Base-by-base conservation (phyloP, 2,329 filamentous ascomycete genomes). In the Clarireedia homoeocarpa region DNA sequence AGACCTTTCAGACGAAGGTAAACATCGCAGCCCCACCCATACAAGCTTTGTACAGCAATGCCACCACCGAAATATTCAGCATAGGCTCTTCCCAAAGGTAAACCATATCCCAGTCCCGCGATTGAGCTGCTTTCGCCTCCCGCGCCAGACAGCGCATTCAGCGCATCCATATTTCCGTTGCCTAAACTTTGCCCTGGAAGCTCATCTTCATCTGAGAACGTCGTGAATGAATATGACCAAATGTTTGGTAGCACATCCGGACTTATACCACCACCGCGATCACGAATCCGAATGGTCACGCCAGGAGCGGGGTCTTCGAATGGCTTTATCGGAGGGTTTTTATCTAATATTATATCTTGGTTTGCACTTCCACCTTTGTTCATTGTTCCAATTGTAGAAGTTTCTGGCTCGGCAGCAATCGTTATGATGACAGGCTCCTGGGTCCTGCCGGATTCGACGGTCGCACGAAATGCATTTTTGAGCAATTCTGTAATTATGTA, bases 51-150 rank as follows among this genome's bases (percentile, higher is more conserved):
- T n/a, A 99, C 85, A 4, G 85, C 85, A 57, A 99, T 94, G 2
- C 91, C 91, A 0, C 94, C 94, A 2, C 94, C 94, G 75, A 99
- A 99, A 67, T 97, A 99, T 74, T 99, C 92, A 0, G 94, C 94
- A 68, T 99, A 99, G 0, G 94, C 92, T 59, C 94, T 80, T 53
- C 91, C 91, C 23, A 99, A 73, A 1, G 94, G 94, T 60, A 99
- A 70, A 0, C 94, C 94, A 69, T 99, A 99, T 1, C 94, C 94
- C 49, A 99, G 72, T 0, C 94, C 94, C 0, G 94, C 94, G 58
- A 99, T 95, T 46, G 88, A 92, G 68, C 87, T 91, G 1, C 82
- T 80, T 51, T 89, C 88, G 0, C 81, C 83, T 54, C 84, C 86
- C 30, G 84, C 83, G 1, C 81, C 81, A 1, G 88, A 86, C 49